A percentile compares a stretch with the other conserved stretches of the same genome.
These are phyloP conservation scores for Perilla frutescens DNA, from an alignment of 257 asterid species.

Conservation along the genomic window DNA sequence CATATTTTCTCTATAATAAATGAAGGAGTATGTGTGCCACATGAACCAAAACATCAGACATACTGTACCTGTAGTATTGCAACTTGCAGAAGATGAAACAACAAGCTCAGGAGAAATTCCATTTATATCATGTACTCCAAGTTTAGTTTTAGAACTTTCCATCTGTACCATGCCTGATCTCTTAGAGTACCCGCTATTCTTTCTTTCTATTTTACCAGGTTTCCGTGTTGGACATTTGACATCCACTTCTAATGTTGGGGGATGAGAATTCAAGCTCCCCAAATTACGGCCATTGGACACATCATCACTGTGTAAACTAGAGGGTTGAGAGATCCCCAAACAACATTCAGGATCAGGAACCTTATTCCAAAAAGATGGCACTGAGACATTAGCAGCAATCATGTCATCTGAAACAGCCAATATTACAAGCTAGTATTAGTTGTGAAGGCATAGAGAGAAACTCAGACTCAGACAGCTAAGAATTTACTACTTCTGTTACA, in stretches of 20 bases:
- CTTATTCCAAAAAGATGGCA: slow-evolving; percentile 52
- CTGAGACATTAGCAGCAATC: slow-evolving; percentile 47
- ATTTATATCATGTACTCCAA: slow-evolving; percentile 52
- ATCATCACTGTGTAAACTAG: slow-evolving; percentile 45
- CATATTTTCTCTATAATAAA: slow-evolving; percentile 4
- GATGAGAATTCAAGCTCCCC: slow-evolving; percentile 42
- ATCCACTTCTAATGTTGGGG: slow-evolving; percentile 44
- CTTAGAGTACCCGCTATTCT: slow-evolving; percentile 55
- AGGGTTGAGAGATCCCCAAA: slow-evolving; percentile 40
- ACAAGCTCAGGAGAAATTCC: slow-evolving; percentile 51
- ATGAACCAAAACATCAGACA: slow-evolving; percentile 17
- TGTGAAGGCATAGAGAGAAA: slow-evolving; percentile 19
- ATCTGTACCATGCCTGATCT: slow-evolving; percentile 58
- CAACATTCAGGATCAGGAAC: slow-evolving; percentile 46
- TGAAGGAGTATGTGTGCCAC: background rate
- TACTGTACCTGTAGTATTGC: slow-evolving; percentile 56
- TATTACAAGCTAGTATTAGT: slow-evolving; percentile 35
- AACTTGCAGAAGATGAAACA: slow-evolving; percentile 51
- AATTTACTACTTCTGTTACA: background rate
- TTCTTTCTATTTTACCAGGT: slow-evolving; percentile 58
- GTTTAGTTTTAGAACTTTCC: slow-evolving; percentile 52
- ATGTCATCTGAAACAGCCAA: slow-evolving; percentile 46
- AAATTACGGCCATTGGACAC: slow-evolving; percentile 40
- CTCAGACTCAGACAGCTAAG: background rate
- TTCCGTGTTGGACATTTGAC: slow-evolving; percentile 49